Evolutionary conservation across 1,284 basidiomycete species (phyloP).

Genomic region (Boletus smithii): DNA sequence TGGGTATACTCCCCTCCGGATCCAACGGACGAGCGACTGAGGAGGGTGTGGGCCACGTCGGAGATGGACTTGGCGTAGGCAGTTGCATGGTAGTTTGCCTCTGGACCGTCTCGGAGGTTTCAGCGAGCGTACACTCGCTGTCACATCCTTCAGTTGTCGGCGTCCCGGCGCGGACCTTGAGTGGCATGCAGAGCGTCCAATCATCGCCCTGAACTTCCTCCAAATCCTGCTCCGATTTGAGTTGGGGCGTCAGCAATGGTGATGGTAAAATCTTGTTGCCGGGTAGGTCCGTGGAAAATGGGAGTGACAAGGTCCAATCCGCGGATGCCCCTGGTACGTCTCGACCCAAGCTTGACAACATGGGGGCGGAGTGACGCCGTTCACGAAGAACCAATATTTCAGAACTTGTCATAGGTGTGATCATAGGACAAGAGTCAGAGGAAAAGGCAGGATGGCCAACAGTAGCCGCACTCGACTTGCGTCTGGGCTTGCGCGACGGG

Average conservation of each 20-base stretch:
- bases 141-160: constrained; percentile 5
- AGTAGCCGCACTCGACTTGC: constrained; percentile 28
- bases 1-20: not conserved
- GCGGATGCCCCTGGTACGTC: constrained; percentile 7
- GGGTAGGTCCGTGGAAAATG: constrained; percentile 29
- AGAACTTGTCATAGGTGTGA: constrained; percentile 5
- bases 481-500: constrained; percentile 21
- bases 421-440: not conserved
- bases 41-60: constrained; percentile 15
- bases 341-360: constrained; percentile 17
- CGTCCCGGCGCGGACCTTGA: constrained; percentile 15
- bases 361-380: constrained; percentile 32
- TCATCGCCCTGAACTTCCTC: constrained; percentile 21
- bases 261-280: constrained; percentile 22
- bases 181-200: constrained; percentile 35
- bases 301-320: constrained; percentile 34
- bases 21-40: constrained; percentile 7
- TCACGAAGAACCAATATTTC: constrained; percentile 29
- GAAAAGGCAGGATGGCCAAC: constrained; percentile 6
- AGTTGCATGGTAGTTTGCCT: constrained; percentile 9
- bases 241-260: constrained; percentile 8
- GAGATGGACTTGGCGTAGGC: constrained; percentile 32
- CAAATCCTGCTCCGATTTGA: not conserved
- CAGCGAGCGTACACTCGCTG: constrained; percentile 5
- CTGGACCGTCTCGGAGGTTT: not conserved